Base-by-base conservation (phyloP, 805 yeast genomes). In the Hemisphaericaspora nanyangensis region DNA sequence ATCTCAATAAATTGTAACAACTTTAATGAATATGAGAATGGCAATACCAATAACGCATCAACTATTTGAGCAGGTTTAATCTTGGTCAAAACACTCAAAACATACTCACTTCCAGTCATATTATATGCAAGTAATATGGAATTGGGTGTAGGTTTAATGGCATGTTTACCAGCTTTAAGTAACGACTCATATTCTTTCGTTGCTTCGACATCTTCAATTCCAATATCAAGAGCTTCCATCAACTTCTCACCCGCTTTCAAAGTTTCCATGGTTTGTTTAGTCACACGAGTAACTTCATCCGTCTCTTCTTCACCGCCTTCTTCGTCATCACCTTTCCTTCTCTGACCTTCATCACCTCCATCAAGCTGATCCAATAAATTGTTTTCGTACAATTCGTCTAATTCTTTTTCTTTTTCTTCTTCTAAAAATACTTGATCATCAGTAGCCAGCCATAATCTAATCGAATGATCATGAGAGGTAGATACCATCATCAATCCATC, bases 371-470 rank as follows among this genome's bases (percentile, higher is more conserved):
- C 79, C 36, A 89, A 69, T 32, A 93, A 67, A 6, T 83, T 85
- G n/a, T 77, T 74, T 56, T 93, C 98, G 55, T 90, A 88, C 40
- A 82, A 66, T 60, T 90, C 96, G 58, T 93, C 99, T 77, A 89
- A 72, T 61, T 93, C 99, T 61, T 84, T 86, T 58, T 93, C 99
- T 42, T 93, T 75, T 65, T 93, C 99, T 70, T 93, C 99, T 61
- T 93, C 97, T 44, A 93, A 64, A 58, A 93, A 93, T n/a, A 93
- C 93, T 51, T 91, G 90, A 58, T 93, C 99, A 38, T 85, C 93
- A 4, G 95, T 85, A 58, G 88, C 89, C 43, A 75, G 76, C 99
- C 99, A 93, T n/a, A 90, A 63, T 58, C 99, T 76, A 35, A 91
- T 79, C 53, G 95, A 82, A 56, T 88, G 95, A 59, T 93, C 99